phyloP scores from a whole-genome alignment of 2,329 filamentous ascomycete species.

The Exophiala xenobiotica region DNA sequence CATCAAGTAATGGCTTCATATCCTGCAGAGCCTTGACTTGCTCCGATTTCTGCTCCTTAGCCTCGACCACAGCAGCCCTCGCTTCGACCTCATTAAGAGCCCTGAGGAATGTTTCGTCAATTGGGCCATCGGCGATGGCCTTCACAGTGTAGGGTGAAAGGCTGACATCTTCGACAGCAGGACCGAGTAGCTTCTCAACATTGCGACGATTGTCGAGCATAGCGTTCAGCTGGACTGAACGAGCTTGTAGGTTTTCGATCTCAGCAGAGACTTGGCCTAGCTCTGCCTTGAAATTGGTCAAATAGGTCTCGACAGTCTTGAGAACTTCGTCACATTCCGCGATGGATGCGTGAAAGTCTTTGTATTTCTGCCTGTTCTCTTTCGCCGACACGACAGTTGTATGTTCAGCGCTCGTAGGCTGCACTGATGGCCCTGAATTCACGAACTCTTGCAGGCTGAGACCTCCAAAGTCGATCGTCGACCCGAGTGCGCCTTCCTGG shows the following conservation, averaged over 20 bases:
- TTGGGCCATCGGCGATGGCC: conserved; percentile 81
- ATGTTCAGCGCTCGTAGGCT: conserved; percentile 72
- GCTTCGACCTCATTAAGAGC: conserved; percentile 81
- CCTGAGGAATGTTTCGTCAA: conserved; percentile 87
- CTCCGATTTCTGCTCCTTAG: conserved; percentile 59
- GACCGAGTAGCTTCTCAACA: conserved; percentile 82
- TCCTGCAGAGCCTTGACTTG: conserved; percentile 77
- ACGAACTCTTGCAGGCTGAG: conserved; percentile 74
- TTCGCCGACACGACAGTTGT: conserved; percentile 55
- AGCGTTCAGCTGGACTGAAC: conserved; percentile 78
- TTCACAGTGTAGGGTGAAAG: conserved; percentile 80
- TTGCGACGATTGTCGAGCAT: conserved; percentile 84
- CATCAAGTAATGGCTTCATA: conserved; percentile 78
- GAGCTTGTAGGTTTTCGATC: conserved; percentile 87
- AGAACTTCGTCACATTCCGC: conserved; percentile 84
- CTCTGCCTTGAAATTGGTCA: conserved; percentile 90
- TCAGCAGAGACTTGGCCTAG: conserved; percentile 89
- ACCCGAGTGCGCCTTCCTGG: conserved; percentile 29
- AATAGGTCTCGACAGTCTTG: conserved; percentile 86
- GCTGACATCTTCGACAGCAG: conserved; percentile 87
- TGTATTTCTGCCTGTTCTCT: conserved; percentile 77
- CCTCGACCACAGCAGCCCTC: conserved; percentile 69
- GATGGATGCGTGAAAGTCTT: conserved; percentile 88
- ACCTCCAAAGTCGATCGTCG: conserved; percentile 76
- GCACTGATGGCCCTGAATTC: conserved; percentile 41